Conservation (phyloP, 2,329 filamentous ascomycete species). For the Phoma sp. region DNA sequence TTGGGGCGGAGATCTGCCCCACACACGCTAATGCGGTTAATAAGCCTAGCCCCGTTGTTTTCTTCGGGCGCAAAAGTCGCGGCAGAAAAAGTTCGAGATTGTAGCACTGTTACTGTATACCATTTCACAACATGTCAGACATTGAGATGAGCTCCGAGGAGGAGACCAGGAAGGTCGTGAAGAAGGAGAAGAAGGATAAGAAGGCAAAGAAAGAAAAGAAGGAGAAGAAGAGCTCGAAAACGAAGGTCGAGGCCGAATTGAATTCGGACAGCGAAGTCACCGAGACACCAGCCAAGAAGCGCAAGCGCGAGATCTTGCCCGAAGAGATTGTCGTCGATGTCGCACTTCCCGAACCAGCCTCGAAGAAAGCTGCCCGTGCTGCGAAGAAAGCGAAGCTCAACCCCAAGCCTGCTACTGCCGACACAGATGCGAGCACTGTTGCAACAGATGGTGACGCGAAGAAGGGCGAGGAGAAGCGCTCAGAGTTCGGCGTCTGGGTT, state of each 20-base stretch:
- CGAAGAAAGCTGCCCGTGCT: conserved; percentile 88
- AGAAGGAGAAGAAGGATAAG: conserved; percentile 32
- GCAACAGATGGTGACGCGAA: conserved; percentile 43
- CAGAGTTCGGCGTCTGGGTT: conserved; percentile 89
- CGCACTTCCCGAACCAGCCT: conserved; percentile 86
- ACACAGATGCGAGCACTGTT: conserved; percentile 11
- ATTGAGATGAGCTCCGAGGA: conserved; percentile 16
- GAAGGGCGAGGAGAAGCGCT: conserved; percentile 59
- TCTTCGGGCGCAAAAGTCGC: conserved; percentile 12
- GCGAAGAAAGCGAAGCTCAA: conserved; percentile 79
- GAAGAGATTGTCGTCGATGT: conserved; percentile 85
- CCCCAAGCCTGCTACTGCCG: conserved; percentile 27
- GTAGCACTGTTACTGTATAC: not conserved
- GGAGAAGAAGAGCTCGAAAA: conserved; percentile 31
- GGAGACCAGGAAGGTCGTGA: conserved; percentile 16
- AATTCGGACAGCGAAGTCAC: conserved; percentile 21
- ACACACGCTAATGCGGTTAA: conserved; percentile 15
- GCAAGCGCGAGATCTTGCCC: conserved; percentile 64
- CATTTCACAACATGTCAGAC: conserved; percentile 13
- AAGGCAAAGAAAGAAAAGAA: conserved; percentile 38
- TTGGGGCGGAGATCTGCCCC: conserved; percentile 7
- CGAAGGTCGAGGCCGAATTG: conserved; percentile 21
- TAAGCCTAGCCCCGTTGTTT: conserved; percentile 10
- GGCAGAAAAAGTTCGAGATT: conserved; percentile 13
- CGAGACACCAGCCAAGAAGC: conserved; percentile 48